Evolutionary conservation across 441 rosid species (phyloP).

Genomic region (Euphorbia schlechtendalii): DNA sequence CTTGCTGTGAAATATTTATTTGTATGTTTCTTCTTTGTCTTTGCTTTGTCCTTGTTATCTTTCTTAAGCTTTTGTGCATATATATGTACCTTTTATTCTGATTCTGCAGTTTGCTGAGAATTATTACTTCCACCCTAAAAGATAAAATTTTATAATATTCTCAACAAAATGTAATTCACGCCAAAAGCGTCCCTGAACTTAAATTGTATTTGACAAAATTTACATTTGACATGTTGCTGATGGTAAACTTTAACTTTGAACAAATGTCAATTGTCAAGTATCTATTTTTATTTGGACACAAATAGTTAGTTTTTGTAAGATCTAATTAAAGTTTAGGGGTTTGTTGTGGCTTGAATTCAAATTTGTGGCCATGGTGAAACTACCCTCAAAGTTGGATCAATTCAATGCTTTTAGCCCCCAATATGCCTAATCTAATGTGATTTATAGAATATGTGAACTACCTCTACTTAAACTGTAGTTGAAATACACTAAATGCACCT

Average conservation of each 20-base stretch:
- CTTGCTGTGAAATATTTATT: neutral
- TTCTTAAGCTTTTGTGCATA: neutral
- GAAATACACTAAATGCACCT: neutral
- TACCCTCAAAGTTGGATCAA: neutral
- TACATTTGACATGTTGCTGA: neutral
- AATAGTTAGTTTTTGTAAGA: neutral
- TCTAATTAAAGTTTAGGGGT: neutral
- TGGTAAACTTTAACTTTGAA: neutral
- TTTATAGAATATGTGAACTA: neutral
- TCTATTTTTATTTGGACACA: neutral
- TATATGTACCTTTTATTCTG: neutral
- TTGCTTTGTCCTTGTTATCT: neutral
- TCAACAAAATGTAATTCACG: neutral
- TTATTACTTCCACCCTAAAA: neutral
- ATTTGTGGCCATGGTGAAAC: neutral
- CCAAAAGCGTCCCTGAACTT: neutral
- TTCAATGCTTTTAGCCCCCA: neutral
- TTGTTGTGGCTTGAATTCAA: neutral
- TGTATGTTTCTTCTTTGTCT: neutral
- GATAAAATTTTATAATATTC: neutral
- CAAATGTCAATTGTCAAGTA: neutral
- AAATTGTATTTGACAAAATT: neutral
- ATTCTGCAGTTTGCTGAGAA: conserved; percentile 7
- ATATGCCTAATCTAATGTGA: neutral
- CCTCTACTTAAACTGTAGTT: neutral